A percentile compares a stretch with the other conserved stretches of the same genome.
These are phyloP conservation scores for Pythium guiyangense DNA, from an alignment of 352 stramenopile genomes.

Conservation along the genomic window DNA sequence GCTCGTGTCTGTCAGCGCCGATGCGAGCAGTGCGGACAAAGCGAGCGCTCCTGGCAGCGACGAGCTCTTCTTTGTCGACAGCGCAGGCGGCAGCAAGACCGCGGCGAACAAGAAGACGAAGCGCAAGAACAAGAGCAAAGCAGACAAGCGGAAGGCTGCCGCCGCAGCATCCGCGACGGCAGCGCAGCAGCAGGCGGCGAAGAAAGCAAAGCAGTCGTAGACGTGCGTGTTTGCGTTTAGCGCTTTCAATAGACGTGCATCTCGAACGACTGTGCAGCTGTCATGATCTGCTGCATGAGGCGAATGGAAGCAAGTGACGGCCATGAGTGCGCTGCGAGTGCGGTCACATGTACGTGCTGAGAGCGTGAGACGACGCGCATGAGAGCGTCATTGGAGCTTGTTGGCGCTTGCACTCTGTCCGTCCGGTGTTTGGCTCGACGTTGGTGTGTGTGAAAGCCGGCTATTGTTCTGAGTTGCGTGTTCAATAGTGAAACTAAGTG, in stretches of 20 bases:
- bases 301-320: no score
- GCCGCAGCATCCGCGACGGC: neutral
- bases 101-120: constrained; percentile 23
- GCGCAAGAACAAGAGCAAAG: constrained; percentile 2
- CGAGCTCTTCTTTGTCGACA: constrained; percentile 59
- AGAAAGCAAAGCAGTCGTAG: constrained; percentile 1
- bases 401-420: no score
- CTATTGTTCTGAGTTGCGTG: no score
- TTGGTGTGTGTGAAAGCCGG: no score
- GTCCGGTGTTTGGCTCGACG: no score
- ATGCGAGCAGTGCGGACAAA: neutral
- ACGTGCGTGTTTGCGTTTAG: neutral
- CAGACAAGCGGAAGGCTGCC: neutral
- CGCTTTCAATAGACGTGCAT: neutral
- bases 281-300: no score
- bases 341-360: no score
- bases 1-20: constrained; percentile 7
- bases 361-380: no score
- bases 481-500: no score
- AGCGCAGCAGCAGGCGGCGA: neutral
- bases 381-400: no score
- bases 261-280: no score
- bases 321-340: no score
- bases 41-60: constrained; percentile 6
- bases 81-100: constrained; percentile 35